Conservation (phyloP, 2,329 filamentous ascomycete species). For the Ophiostoma pallidulum region DNA sequence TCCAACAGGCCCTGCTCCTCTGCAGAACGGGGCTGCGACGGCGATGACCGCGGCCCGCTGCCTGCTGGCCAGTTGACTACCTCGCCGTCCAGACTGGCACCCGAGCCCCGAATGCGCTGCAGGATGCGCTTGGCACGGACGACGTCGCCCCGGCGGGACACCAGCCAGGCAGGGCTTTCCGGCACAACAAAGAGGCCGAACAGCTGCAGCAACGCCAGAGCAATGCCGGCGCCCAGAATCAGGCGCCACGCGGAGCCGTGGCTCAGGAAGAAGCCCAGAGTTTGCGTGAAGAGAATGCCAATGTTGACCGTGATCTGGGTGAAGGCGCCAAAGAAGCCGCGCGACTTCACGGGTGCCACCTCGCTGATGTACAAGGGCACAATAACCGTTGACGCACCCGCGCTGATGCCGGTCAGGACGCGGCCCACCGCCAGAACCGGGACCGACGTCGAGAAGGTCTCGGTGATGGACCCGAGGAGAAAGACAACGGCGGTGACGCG, state of each 20-base stretch:
- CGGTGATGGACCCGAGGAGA: conserved; percentile 62
- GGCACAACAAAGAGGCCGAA: conserved; percentile 65
- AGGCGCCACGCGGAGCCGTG: conserved; percentile 70
- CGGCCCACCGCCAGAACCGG: conserved; percentile 62
- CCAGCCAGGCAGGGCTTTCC: conserved; percentile 84
- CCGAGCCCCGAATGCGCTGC: conserved; percentile 63
- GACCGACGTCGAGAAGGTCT: conserved; percentile 62
- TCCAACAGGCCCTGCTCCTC: conserved; percentile 65
- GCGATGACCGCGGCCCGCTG: conserved; percentile 25
- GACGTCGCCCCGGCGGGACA: conserved; percentile 50
- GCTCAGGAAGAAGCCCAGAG: conserved; percentile 80
- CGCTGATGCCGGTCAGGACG: conserved; percentile 71
- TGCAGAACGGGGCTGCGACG: conserved; percentile 25
- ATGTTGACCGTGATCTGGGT: conserved; percentile 92
- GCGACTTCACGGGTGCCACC: conserved; percentile 63
- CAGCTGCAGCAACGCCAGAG: conserved; percentile 58
- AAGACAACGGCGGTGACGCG: conserved; percentile 69
- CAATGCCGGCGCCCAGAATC: conserved; percentile 65
- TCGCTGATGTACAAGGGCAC: conserved; percentile 94
- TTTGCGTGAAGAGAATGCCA: conserved; percentile 76
- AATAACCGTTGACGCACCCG: conserved; percentile 83
- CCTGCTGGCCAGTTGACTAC: conserved; percentile 49
- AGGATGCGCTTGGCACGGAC: conserved; percentile 56
- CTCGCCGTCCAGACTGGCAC: conserved; percentile 64
- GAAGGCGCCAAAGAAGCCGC: conserved; percentile 72